Percentiles rank a stretch among this genome's conserved stretches.
These are phyloP conservation scores for Skeletonema tropicum DNA, from an alignment of 108 stramenopile species.

Conservation along the genomic window DNA sequence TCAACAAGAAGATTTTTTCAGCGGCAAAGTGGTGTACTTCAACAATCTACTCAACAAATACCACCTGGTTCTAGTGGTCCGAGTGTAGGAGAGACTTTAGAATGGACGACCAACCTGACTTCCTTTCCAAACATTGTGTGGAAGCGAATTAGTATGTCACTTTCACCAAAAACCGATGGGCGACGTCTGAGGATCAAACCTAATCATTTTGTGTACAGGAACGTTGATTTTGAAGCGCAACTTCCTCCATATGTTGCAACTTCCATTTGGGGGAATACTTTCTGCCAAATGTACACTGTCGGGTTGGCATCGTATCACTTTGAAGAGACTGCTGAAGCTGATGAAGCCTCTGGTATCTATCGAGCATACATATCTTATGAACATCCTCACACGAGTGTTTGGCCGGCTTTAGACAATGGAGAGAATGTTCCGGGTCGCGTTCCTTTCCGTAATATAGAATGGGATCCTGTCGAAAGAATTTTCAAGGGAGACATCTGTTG, in stretches of 20 bases:
- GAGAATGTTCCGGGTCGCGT: slow-evolving; percentile 58
- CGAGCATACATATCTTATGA: slow-evolving; percentile 77
- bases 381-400: slow-evolving; percentile 48
- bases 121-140: slow-evolving; percentile 33
- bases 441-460: slow-evolving; percentile 56
- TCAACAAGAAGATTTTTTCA: neutral
- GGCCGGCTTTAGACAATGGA: slow-evolving; percentile 78
- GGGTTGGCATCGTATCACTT: slow-evolving; percentile 86
- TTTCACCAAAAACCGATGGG: slow-evolving; percentile 13
- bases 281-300: slow-evolving; percentile 66
- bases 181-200: slow-evolving; percentile 3
- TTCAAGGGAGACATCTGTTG: slow-evolving; percentile 74
- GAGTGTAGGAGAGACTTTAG: slow-evolving; percentile 39
- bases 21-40: slow-evolving; percentile 15
- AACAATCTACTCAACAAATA: slow-evolving; percentile 33
- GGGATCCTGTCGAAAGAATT: slow-evolving; percentile 43
- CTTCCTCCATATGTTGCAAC: slow-evolving; percentile 50
- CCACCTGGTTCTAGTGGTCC: slow-evolving; percentile 44
- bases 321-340: slow-evolving; percentile 14
- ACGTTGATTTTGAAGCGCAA: slow-evolving; percentile 2
- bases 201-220: slow-evolving; percentile 10
- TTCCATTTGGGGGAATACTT: slow-evolving; percentile 70
- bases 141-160: slow-evolving; percentile 23
- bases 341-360: slow-evolving; percentile 7
- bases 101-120: slow-evolving; percentile 44